These are phyloP conservation scores for Penstemon newberryi DNA, from an alignment of 257 asterid species.

Conservation along the genomic window DNA sequence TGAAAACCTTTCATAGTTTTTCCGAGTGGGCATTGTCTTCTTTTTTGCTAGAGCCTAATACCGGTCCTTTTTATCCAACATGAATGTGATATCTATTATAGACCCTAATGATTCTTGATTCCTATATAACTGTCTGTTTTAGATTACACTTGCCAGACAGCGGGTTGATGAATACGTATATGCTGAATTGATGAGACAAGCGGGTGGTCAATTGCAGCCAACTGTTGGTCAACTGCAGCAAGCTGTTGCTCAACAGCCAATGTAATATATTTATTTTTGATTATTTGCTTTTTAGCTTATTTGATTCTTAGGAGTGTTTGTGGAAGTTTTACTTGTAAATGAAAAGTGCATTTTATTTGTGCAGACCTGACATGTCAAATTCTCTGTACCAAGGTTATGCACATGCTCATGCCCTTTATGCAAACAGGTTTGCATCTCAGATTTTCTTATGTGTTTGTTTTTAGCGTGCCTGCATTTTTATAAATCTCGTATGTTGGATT, in stretches of 20 bases:
- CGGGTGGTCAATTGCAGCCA: slow-evolving; percentile 50
- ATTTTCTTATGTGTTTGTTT: background rate
- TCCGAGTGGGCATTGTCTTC: background rate
- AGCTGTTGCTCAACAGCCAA: slow-evolving; percentile 34
- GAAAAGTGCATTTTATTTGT: slow-evolving; percentile 10
- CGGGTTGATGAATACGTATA: slow-evolving; percentile 88
- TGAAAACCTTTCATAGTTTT: background rate
- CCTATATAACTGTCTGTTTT: slow-evolving; percentile 1
- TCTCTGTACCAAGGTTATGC: slow-evolving; percentile 62
- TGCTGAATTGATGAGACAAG: slow-evolving; percentile 77
- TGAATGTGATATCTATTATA: background rate
- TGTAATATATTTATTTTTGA: slow-evolving; percentile 33
- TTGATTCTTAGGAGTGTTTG: background rate
- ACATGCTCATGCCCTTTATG: slow-evolving; percentile 51
- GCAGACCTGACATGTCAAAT: slow-evolving; percentile 59
- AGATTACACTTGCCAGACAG: slow-evolving; percentile 86
- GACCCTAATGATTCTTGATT: background rate
- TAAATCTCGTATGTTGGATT: background rate
- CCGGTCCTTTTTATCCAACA: background rate
- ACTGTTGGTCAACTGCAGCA: slow-evolving; percentile 33
- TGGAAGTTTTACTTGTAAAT: slow-evolving; percentile 11
- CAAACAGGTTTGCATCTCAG: slow-evolving; percentile 54
- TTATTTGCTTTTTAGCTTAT: background rate
- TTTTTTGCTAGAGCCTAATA: background rate
- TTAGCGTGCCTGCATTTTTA: background rate